Evolutionary conservation across 2,329 filamentous ascomycete genomes (phyloP).

Genomic region (Penicillium nordicum): DNA sequence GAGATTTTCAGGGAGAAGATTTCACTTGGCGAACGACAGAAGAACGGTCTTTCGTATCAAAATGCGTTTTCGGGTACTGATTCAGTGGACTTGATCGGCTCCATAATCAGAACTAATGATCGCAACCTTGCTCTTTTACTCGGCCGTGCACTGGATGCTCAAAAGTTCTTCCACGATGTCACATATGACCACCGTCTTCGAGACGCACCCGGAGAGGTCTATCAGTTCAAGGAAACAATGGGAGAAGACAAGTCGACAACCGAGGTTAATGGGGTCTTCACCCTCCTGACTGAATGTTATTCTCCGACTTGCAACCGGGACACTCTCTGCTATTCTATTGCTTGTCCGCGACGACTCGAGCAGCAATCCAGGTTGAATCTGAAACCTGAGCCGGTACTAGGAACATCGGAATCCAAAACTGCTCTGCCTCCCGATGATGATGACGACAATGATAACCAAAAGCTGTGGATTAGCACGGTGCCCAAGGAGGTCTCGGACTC

Average conservation of each 20-base stretch:
- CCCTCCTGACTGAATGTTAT: conserved; percentile 93
- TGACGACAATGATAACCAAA: conserved; percentile 89
- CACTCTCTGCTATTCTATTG: conserved; percentile 95
- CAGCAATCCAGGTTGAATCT: conserved; percentile 92
- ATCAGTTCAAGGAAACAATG: conserved; percentile 91
- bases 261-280: conserved; percentile 93
- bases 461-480: conserved; percentile 98
- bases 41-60: conserved; percentile 96
- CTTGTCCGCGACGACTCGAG: conserved; percentile 86
- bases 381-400: conserved; percentile 85
- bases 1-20: conserved; percentile 91
- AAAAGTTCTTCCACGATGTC: conserved; percentile 99
- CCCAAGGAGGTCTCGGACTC: conserved; percentile 90
- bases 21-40: conserved; percentile 78
- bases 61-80: conserved; percentile 95
- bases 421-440: conserved; percentile 66
- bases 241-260: conserved; percentile 67
- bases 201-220: conserved; percentile 91
- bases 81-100: conserved; percentile 90
- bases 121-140: conserved; percentile 88
- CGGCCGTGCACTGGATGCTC: conserved; percentile 87
- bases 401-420: conserved; percentile 67
- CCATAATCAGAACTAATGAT: conserved; percentile 96
- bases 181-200: conserved; percentile 94
- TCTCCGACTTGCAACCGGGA: conserved; percentile 95